phyloP scores from a whole-genome alignment of 1,284 basidiomycete genomes.

The Vanrija sp. region DNA sequence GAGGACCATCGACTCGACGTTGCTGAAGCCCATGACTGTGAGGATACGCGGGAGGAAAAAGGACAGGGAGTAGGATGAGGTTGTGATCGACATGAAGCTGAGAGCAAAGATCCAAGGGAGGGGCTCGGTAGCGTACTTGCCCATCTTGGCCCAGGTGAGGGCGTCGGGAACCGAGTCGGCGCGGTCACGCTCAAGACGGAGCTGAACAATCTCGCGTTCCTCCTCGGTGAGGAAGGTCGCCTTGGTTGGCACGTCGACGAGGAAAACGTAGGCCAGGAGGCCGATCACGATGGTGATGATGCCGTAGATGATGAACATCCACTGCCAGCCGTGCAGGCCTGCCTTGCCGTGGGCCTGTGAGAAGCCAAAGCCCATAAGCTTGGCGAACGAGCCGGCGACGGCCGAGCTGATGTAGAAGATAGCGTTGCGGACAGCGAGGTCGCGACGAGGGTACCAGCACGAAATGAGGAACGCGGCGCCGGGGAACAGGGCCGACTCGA shows the following conservation, averaged over 20 bases:
- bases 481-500: conserved; percentile 45
- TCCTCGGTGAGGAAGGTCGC: conserved; percentile 8
- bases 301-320: conserved; percentile 18
- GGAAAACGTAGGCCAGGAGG: conserved; percentile 1
- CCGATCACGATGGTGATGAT: conserved; percentile 12
- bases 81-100: conserved; percentile 38
- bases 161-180: conserved; percentile 48
- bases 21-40: conserved; percentile 44
- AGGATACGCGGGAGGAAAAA: conserved; percentile 52
- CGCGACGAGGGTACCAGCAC: conserved; percentile 50
- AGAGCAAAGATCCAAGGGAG: conserved; percentile 52
- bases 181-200: conserved; percentile 16
- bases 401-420: conserved; percentile 47
- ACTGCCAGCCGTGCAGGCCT: conserved; percentile 11
- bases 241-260: conserved; percentile 14
- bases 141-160: conserved; percentile 41
- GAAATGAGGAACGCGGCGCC: conserved; percentile 50
- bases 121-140: conserved; percentile 43
- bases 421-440: conserved; percentile 44
- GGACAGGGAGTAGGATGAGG: conserved; percentile 19
- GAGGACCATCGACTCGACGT: conserved; percentile 38
- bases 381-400: conserved; percentile 16
- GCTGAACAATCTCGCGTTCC: conserved; percentile 6
- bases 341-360: conserved; percentile 6
- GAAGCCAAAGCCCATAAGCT: conserved; percentile 10